Evolutionary conservation across 108 stramenopile species (phyloP).

Genomic region (Conticribra weissflogii): DNA sequence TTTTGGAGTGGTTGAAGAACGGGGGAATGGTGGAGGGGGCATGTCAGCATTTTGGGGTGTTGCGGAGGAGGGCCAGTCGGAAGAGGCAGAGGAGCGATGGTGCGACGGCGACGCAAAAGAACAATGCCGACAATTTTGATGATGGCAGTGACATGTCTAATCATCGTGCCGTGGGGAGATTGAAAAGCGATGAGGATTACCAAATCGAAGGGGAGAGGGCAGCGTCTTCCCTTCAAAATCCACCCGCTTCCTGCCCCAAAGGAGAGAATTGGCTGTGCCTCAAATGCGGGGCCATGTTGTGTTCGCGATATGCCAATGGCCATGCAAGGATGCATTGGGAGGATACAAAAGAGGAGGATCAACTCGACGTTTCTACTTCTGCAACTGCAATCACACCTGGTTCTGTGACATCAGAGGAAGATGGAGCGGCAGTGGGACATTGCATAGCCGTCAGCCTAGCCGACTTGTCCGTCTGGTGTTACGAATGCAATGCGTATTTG

Average conservation of each 20-base stretch:
- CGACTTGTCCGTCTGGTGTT: slow-evolving; percentile 85
- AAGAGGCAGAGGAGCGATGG: slow-evolving; percentile 25
- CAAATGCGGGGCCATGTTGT: slow-evolving; percentile 58
- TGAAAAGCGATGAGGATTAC: slow-evolving; percentile 29
- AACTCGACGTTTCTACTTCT: too few species aligned
- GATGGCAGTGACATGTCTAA: too few species aligned
- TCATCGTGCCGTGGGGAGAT: slow-evolving; percentile 14
- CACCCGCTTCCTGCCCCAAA: slow-evolving; percentile 44
- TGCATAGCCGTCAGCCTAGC: slow-evolving; percentile 69
- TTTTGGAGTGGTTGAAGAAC: not conserved
- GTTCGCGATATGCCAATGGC: slow-evolving; percentile 77
- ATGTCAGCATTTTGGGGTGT: slow-evolving; percentile 29
- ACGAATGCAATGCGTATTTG: slow-evolving; percentile 69
- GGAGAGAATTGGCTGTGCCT: slow-evolving; percentile 84
- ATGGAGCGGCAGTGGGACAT: slow-evolving; percentile 33
- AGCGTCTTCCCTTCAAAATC: not conserved
- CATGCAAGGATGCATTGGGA: slow-evolving; percentile 73
- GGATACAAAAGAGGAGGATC: slow-evolving; percentile 44
- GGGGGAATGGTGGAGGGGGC: not conserved
- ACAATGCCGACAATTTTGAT: too few species aligned
- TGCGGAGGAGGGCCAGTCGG: slow-evolving; percentile 12
- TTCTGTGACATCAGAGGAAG: not conserved
- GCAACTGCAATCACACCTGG: too few species aligned
- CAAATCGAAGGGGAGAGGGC: slow-evolving; percentile 15
- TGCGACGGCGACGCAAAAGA: not conserved